phyloP scores from a whole-genome alignment of 768 basidiomycete species.

The Mrakia gelida region DNA sequence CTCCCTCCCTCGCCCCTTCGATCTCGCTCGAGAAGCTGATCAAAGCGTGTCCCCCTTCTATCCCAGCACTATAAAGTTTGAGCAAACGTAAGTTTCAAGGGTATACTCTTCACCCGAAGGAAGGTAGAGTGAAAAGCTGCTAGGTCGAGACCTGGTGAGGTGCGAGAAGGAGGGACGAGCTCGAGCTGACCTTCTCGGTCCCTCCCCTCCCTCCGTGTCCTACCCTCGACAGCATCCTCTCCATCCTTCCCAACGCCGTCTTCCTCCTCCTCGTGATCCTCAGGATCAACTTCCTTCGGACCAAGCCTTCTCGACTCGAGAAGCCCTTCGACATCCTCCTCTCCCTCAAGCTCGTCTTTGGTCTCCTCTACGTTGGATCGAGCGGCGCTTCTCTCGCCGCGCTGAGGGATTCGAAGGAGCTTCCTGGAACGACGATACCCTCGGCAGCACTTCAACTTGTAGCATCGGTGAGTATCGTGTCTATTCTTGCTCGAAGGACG shows the following conservation, averaged over 20 bases:
- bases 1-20: too few relatives aligned
- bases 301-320: not conserved
- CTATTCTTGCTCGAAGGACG: not conserved
- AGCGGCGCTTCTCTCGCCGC: not conserved
- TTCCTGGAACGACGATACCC: not conserved
- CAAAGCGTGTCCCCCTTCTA: not conserved
- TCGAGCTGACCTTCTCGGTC: not conserved
- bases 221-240: slow-evolving; percentile 7
- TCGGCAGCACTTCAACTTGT: not conserved
- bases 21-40: not conserved
- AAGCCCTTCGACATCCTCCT: not conserved
- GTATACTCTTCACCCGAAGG: not conserved
- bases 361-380: slow-evolving; percentile 3
- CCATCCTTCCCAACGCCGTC: slow-evolving; percentile 7
- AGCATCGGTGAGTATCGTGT: not conserved
- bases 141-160: not conserved
- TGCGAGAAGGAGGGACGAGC: not conserved
- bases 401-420: not conserved
- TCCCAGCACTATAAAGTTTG: slow-evolving; percentile 17
- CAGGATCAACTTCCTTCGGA: not conserved
- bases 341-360: not conserved
- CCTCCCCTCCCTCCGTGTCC: not conserved
- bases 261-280: slow-evolving; percentile 10
- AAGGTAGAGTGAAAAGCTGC: not conserved
- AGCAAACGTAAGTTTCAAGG: not conserved